Conservation (phyloP, 2,329 filamentous ascomycete species). For the Huntiella abstrusa region DNA sequence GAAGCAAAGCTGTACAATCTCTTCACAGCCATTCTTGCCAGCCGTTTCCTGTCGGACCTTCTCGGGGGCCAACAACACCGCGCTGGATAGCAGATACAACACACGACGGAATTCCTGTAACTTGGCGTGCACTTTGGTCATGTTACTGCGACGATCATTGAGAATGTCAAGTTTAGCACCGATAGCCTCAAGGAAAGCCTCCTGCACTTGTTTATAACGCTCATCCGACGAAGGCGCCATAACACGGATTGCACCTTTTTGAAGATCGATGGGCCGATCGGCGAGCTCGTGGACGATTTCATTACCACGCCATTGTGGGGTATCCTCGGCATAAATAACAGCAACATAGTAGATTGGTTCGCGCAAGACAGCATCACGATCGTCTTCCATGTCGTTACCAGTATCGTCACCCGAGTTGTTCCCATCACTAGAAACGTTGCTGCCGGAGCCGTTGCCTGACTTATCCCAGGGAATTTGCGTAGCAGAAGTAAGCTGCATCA, state of each 20-base stretch:
- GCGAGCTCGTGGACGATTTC: conserved; percentile 52
- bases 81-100: conserved; percentile 88
- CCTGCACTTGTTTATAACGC: conserved; percentile 59
- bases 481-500: conserved; percentile 52
- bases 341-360: conserved; percentile 30
- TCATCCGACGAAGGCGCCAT: conserved; percentile 74
- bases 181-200: conserved; percentile 56
- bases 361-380: neutral
- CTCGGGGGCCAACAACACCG: conserved; percentile 97
- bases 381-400: neutral
- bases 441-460: conserved; percentile 26
- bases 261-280: conserved; percentile 67
- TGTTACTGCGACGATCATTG: conserved; percentile 80
- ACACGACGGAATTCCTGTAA: conserved; percentile 90
- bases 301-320: conserved; percentile 64
- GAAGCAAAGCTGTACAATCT: conserved; percentile 94
- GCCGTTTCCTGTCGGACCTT: conserved; percentile 73
- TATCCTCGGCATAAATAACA: conserved; percentile 63
- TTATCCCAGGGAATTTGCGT: conserved; percentile 30
- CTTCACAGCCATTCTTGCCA: conserved; percentile 63
- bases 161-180: conserved; percentile 74
- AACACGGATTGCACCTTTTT: conserved; percentile 67
- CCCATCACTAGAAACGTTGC: conserved; percentile 17
- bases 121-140: conserved; percentile 78
- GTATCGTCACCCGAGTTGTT: neutral